Base-by-base conservation (phyloP, 176 grass and related monocot genomes). In the Ampelocalamus luodianensis region DNA sequence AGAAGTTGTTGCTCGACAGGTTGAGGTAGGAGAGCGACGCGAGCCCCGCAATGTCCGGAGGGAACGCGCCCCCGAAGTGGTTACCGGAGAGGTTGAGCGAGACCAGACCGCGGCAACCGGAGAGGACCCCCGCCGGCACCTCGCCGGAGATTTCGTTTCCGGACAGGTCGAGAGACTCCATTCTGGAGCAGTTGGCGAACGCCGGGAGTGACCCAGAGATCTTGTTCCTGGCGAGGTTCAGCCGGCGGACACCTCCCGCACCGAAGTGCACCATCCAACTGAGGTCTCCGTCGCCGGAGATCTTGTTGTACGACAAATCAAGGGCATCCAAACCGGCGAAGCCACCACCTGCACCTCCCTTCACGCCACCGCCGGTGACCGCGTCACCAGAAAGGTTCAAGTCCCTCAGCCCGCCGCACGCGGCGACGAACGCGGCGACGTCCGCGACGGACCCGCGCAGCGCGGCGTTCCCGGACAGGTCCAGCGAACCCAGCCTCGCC, bases 31-130 rank as follows among this genome's bases (percentile, higher is more conserved):
- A 84, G n/a, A 94, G 79, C 13, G 79, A 76, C 2, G 43, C 37
- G 27, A 84, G 86, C 10, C 69, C 65, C 26, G 76, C 32, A 53
- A 94, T 86, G 70, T 89, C 86, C 8, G 80, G 64, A 40, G 92
- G 92, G 10, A 86, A 66, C 5, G 45, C 15, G 39, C 89, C 92
- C 0, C 64, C 56, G 42, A 94, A 76, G 66, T 82, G 79, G 74
- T 94, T 94, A 51, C 48, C 22, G 37, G 89, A 94, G 61, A 94
- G 79, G 68, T 94, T 90, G 17, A 94, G 89, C 49, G 67, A 77
- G 55, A 62, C 58, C 15, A 94, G 73, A 64, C 61, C 85, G 32
- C 39, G 26, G 68, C 92, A 94, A 12, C 84, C 68, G 24, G 70
- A 79, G 69, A 94, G 39, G 79, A 75, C 71, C 23, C 89, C 86